Evolutionary conservation across 352 stramenopile species (phyloP).

Genomic region (Globisporangium cylindrosporum): DNA sequence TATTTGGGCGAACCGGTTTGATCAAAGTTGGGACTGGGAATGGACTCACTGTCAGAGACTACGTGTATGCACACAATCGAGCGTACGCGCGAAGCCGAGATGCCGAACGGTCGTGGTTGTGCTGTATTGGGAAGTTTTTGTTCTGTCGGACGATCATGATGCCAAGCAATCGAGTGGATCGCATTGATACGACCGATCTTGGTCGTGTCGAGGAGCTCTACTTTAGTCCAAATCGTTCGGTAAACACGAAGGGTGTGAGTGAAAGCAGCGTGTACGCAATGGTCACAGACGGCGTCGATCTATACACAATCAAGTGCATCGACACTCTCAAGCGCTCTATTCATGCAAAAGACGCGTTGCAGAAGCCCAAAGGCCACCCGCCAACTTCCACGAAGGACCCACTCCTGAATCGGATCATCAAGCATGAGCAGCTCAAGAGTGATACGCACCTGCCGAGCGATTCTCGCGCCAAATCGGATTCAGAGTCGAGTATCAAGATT

Average conservation of each 20-base stretch:
- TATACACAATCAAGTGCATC: constrained; percentile 67
- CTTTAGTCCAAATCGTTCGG: constrained; percentile 39
- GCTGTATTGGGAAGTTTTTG: constrained; percentile 51
- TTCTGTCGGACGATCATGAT: constrained; percentile 79
- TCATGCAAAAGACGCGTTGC: constrained; percentile 27
- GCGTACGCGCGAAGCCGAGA: constrained; percentile 53
- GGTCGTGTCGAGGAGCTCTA: constrained; percentile 51
- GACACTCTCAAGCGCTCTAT: constrained; percentile 46
- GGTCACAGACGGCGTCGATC: constrained; percentile 52
- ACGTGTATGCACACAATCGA: constrained; percentile 67
- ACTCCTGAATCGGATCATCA: constrained; percentile 2
- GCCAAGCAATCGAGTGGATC: constrained; percentile 59
- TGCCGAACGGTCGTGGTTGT: constrained; percentile 76
- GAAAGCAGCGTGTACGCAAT: constrained; percentile 73
- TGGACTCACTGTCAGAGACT: constrained; percentile 60
- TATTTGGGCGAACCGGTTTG: constrained; percentile 58
- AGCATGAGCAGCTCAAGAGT: constrained; percentile 12
- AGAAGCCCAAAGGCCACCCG: constrained; percentile 23
- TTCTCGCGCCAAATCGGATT: constrained; percentile 8
- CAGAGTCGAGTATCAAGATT: constrained; percentile 35
- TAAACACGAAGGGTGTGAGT: constrained; percentile 32
- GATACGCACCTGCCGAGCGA: constrained; percentile 11
- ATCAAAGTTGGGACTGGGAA: constrained; percentile 73
- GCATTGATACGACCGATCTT: constrained; percentile 44
- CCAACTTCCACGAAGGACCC: neutral